phyloP scores from a whole-genome alignment of 495 filamentous ascomycete species.

The Apiosordaria backusii region DNA sequence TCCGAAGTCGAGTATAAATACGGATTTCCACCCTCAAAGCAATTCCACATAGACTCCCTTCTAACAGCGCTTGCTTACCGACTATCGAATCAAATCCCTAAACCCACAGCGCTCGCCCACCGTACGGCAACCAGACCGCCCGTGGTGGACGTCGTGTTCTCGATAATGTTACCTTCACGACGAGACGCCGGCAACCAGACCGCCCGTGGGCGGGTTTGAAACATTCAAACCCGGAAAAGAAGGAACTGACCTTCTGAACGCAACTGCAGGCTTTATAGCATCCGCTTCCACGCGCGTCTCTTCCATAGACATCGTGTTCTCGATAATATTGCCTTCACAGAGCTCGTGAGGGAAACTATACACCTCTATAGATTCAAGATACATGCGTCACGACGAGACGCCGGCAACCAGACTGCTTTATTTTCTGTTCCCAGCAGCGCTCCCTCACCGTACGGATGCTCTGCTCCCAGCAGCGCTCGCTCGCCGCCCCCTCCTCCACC shows the following conservation, averaged over 20 bases:
- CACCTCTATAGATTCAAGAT: slow-evolving; percentile 5
- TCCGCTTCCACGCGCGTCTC: slow-evolving; percentile 1
- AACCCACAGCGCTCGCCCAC: no score
- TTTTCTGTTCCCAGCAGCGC: no score
- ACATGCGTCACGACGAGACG: neutral
- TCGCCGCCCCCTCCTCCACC: no score
- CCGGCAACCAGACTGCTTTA: neutral
- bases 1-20: no score
- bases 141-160: slow-evolving; percentile 1
- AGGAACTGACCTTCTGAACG: neutral
- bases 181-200: no score
- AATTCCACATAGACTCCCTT: no score
- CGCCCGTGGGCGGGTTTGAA: neutral
- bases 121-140: no score
- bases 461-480: no score
- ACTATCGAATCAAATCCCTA: no score
- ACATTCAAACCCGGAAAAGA: slow-evolving; percentile 3
- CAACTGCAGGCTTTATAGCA: slow-evolving; percentile 12
- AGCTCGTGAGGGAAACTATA: slow-evolving; percentile 2
- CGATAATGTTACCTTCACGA: slow-evolving; percentile 8
- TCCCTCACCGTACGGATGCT: no score
- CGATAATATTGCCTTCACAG: slow-evolving; percentile 5
- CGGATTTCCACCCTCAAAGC: no score
- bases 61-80: no score
- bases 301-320: slow-evolving; percentile 2